Conservation (phyloP, 2,329 filamentous ascomycete species). For the Ascochyta lentis region DNA sequence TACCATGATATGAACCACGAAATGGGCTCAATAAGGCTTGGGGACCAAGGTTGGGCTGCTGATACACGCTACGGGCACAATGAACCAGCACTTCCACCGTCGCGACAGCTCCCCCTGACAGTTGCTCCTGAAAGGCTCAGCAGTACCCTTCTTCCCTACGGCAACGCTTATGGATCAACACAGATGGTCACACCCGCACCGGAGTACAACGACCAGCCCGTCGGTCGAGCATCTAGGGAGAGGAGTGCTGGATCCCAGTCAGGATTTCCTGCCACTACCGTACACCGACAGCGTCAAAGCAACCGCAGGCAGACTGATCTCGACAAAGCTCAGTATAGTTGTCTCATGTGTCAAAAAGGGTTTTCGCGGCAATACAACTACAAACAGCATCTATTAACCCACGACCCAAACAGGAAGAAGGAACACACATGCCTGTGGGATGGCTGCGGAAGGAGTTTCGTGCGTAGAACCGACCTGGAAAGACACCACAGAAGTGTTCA, state of each 20-base stretch:
- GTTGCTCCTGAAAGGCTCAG: constrained; percentile 43
- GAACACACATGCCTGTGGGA: constrained; percentile 70
- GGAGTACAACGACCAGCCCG: constrained; percentile 19
- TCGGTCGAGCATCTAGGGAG: constrained; percentile 21
- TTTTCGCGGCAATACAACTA: constrained; percentile 88
- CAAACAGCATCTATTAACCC: constrained; percentile 84
- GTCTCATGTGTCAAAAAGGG: constrained; percentile 74
- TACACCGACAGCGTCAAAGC: constrained; percentile 13
- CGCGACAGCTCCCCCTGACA: constrained; percentile 34
- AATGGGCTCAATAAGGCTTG: constrained; percentile 24
- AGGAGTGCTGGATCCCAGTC: constrained; percentile 19
- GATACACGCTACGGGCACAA: constrained; percentile 28
- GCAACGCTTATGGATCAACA: constrained; percentile 31
- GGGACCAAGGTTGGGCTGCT: constrained; percentile 35
- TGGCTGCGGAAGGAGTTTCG: constrained; percentile 77
- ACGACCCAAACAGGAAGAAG: constrained; percentile 75
- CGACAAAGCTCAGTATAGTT: constrained; percentile 61
- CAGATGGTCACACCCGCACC: constrained; percentile 19
- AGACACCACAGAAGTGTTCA: constrained; percentile 70
- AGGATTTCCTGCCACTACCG: constrained; percentile 9
- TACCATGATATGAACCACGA: constrained; percentile 32
- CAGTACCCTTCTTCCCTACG: constrained; percentile 32
- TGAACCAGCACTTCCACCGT: constrained; percentile 18
- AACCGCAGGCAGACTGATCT: constrained; percentile 29
- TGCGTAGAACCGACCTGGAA: constrained; percentile 78